Evolutionary conservation across 2,329 filamentous ascomycete genomes (phyloP), one percentile per base, ranked within the genome.

Genomic region (Microascus cirrosus): DNA sequence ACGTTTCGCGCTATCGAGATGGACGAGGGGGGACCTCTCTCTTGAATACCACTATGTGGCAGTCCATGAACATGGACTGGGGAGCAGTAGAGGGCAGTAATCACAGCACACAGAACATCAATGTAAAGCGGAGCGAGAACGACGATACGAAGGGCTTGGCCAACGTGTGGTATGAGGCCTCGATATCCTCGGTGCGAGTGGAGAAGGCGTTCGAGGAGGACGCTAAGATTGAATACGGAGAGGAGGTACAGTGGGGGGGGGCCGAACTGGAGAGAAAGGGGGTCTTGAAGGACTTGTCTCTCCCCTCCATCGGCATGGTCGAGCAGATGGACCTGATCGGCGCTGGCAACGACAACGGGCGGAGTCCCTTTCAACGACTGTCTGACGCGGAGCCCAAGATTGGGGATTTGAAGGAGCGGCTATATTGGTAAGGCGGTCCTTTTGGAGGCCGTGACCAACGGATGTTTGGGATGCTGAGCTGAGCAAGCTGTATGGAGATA

Each of bases 291-390:
- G 62, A 64, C 12, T 60, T 72, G 5, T 69, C 65, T 50, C 60
- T 62, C 13, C 65, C 67, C 2, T 67, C 66, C 0, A 39, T 71
- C 6, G 60, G 58, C 2, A 69, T 71, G 65, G 59, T 71, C 12
- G 57, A 61, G 1, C 60, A 63, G n/a, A 69, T 71, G 66, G 69
- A 71, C 56, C 45, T 59, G 0, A 60, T 71, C 13, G 70, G 70
- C 0, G 36, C 53, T 3, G 61, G 59, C 1, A 71, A 71, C 39
- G 57, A 65, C 36, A 68, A 69, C 28, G 55, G 55, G n/a, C 48
- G 55, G 32, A 28, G 53, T 24, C 39, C 55, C 11, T 51, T 56
- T 28, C 24, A 24, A n/a, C 1, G 15, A 28, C n/a, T 12, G 8
- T 50, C 42, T 4, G 42, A n/a, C 20, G 42, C 20, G 15, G 32